Conservation (phyloP, 139 green algal species). For the Yamagishiella unicocca region DNA sequence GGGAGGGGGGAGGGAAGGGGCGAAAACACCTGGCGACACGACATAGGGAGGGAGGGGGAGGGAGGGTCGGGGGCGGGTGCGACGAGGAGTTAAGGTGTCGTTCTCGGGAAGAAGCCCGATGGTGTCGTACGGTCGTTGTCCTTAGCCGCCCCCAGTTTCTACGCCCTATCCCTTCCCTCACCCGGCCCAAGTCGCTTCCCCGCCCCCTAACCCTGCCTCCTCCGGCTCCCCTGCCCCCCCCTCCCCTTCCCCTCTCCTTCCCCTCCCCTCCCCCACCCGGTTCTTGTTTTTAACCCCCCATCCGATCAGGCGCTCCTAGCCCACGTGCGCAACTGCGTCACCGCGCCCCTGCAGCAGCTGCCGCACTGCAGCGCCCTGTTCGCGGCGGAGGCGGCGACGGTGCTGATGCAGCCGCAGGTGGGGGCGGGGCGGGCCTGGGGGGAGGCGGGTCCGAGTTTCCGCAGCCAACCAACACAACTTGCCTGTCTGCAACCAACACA, state of each 20-base stretch:
- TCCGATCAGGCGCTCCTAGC: slow-evolving; percentile 63
- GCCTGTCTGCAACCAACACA: no score
- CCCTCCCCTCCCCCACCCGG: background rate
- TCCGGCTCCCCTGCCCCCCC: background rate
- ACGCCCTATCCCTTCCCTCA: background rate
- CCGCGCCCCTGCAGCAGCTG: slow-evolving; percentile 64
- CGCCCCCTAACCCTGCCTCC: background rate
- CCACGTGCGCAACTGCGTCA: slow-evolving; percentile 58
- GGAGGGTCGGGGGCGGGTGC: background rate
- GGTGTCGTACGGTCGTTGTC: no score
- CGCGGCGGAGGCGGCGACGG: slow-evolving; percentile 69
- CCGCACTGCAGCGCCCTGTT: slow-evolving; percentile 65
- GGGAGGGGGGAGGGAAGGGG: background rate
- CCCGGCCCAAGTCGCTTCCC: background rate
- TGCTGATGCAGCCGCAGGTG: slow-evolving; percentile 58
- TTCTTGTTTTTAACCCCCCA: background rate
- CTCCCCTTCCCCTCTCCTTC: background rate
- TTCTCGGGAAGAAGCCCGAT: no score
- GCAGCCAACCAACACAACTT: no score
- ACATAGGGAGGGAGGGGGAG: no score
- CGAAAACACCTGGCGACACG: no score
- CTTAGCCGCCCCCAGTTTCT: no score
- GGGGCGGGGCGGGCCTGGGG: background rate
- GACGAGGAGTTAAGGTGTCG: background rate
- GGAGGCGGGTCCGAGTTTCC: no score